Base-by-base conservation (phyloP, 176 grass and related monocot species). In the Ananas comosus region DNA sequence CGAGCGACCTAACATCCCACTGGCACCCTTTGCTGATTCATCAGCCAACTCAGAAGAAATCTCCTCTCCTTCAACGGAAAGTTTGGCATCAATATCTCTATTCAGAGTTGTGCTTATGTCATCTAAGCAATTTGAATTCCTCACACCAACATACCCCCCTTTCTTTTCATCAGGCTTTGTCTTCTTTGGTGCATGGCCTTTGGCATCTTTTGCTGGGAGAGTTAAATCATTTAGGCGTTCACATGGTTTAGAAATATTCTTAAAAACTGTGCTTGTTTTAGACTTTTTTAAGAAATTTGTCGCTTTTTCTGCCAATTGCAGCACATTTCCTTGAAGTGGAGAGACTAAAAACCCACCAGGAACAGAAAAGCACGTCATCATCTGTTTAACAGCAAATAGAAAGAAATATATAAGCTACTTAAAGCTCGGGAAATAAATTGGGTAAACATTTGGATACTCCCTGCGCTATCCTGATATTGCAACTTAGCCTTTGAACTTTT, bases 301-400 rank as follows among this genome's bases (percentile, higher is more conserved):
- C 50, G 50, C 58, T 49, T 83, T 91, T 66, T 86, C 51, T 57
- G 61, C 75, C 63, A 83, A 65, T 53, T 80, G 64, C 21, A 86
- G 28, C 66, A 86, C 14, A 70, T 71, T 75, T 67, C 64, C 78
- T 61, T 56, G n/a, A 72, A 91, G 80, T 12, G 88, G 88, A 51
- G 88, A 91, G 42, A 83, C 66, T 66, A 91, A 79, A 47, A 53
- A 10, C 61, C 74, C 83, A 81, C 77, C 80, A 59, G 88, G 87
- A 80, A 90, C 58, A 66, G 74, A 64, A 81, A 86, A 66, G 42
- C 54, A 70, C 59, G 83, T 81, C 83, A 91, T 91, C 29, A 79
- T 80, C 88, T 91, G 83, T 78, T 83, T 52, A 72, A 80, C 67
- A 13, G 65, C 3, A 14, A 9, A 33, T 58, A 29, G 4, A 72